Percentiles rank a stretch among this genome's conserved stretches.
Conservation (phyloP, 805 yeast genomes). For the Trichomonascus vanleenenianus region DNA sequence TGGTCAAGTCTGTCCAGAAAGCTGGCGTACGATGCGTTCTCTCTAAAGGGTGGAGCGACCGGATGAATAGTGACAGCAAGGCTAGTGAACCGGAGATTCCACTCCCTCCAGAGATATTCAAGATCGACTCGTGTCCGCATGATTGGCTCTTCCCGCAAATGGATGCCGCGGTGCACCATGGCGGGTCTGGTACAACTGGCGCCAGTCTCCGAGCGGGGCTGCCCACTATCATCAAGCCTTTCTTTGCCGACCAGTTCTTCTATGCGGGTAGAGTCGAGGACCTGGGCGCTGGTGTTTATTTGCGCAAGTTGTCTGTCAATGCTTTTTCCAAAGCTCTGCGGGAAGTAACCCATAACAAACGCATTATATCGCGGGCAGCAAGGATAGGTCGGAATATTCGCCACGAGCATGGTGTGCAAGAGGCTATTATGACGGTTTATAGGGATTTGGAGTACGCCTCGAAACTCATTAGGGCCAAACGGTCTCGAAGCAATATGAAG, state of each 20-base stretch:
- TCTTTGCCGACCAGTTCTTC: slow-evolving; percentile 94
- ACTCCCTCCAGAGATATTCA: slow-evolving; percentile 61
- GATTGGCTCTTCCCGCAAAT: slow-evolving; percentile 88
- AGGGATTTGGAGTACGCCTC: slow-evolving; percentile 70
- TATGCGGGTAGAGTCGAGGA: slow-evolving; percentile 85
- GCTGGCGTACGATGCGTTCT: slow-evolving; percentile 82
- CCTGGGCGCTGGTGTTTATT: slow-evolving; percentile 70
- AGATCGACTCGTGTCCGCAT: slow-evolving; percentile 74
- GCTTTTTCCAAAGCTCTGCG: slow-evolving; percentile 60
- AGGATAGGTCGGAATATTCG: slow-evolving; percentile 54
- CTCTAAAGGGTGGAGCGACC: slow-evolving; percentile 92
- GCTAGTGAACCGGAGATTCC: slow-evolving; percentile 33
- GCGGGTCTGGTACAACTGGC: slow-evolving; percentile 96
- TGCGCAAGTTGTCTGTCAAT: slow-evolving; percentile 59
- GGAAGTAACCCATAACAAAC: slow-evolving; percentile 56
- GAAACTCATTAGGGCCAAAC: slow-evolving; percentile 28
- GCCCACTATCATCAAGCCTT: slow-evolving; percentile 88
- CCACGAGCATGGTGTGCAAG: slow-evolving; percentile 71
- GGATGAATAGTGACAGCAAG: slow-evolving; percentile 38
- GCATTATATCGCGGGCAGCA: slow-evolving; percentile 61
- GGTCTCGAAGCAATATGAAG: not conserved
- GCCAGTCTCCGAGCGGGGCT: slow-evolving; percentile 79
- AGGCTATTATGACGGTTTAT: slow-evolving; percentile 74
- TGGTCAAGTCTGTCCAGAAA: slow-evolving; percentile 66
- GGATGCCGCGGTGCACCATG: slow-evolving; percentile 95